These are phyloP conservation scores for Sabuloglossum arenarium DNA, from an alignment of 495 filamentous ascomycete genomes.

Conservation along the genomic window DNA sequence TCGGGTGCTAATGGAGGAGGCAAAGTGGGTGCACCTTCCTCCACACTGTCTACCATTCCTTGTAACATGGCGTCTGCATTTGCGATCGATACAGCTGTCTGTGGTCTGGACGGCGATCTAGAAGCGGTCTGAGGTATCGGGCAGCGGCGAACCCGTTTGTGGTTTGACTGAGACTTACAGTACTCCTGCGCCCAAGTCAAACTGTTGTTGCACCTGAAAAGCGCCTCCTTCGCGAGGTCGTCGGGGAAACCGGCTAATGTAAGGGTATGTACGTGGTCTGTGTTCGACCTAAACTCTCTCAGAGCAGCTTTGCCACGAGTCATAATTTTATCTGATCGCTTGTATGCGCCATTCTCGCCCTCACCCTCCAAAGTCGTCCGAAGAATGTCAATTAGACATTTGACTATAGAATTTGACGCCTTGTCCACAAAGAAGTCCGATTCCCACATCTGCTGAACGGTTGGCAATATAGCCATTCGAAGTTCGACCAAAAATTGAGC, in stretches of 20 bases:
- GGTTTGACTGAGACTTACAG: constrained; percentile 33
- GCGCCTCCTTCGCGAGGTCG: constrained; percentile 50
- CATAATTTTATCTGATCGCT: constrained; percentile 32
- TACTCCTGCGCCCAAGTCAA: constrained; percentile 43
- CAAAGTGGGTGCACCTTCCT: constrained; percentile 7
- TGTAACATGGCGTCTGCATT: background rate
- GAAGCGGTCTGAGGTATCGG: constrained; percentile 33
- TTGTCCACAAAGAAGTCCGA: constrained; percentile 54
- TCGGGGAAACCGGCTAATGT: constrained; percentile 29
- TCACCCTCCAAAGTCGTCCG: constrained; percentile 60
- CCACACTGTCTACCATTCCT: constrained; percentile 1
- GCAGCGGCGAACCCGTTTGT: constrained; percentile 26
- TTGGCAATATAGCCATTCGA: constrained; percentile 61
- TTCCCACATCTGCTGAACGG: constrained; percentile 61
- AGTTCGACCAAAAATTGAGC: constrained; percentile 77
- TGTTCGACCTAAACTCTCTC: constrained; percentile 13
- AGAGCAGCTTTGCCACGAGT: constrained; percentile 16
- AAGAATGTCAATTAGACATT: constrained; percentile 66
- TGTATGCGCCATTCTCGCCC: constrained; percentile 44
- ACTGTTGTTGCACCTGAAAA: constrained; percentile 62
- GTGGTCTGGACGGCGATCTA: background rate
- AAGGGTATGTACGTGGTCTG: constrained; percentile 21
- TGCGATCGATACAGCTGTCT: background rate
- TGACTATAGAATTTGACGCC: constrained; percentile 49
- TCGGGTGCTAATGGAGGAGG: background rate